Evolutionary conservation across 352 stramenopile species (phyloP).

Genomic region (Ophiocytium majus): DNA sequence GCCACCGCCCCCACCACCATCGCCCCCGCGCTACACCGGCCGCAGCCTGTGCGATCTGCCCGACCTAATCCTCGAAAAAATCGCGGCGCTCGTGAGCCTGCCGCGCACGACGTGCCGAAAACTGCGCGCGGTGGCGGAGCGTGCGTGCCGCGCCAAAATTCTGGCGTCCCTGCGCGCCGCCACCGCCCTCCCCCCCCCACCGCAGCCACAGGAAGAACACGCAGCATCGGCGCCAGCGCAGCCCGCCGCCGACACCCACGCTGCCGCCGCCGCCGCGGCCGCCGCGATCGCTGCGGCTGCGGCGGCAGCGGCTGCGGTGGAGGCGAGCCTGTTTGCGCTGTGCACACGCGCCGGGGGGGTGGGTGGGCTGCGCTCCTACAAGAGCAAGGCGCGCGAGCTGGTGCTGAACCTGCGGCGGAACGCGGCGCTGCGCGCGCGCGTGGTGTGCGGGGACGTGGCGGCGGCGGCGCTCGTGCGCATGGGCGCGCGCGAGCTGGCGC

Average conservation of each 20-base stretch:
- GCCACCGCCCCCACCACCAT: not conserved
- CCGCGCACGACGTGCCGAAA: not conserved
- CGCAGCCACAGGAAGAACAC: not conserved
- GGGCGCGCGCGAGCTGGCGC: not conserved
- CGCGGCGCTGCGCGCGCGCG: not conserved
- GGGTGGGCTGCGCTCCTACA: not conserved
- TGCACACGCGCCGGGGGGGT: not conserved
- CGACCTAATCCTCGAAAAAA: not conserved
- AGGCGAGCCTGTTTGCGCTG: not conserved
- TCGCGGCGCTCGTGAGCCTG: not conserved
- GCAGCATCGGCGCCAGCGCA: not conserved
- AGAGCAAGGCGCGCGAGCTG: not conserved
- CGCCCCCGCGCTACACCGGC: not conserved
- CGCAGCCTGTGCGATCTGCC: not conserved
- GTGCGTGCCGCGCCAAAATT: not conserved
- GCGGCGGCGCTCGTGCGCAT: not conserved
- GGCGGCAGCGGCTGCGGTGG: not conserved
- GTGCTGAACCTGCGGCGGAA: constrained; percentile 18
- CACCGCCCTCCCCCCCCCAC: not conserved
- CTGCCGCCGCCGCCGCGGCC: no score
- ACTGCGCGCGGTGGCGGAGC: not conserved
- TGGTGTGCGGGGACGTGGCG: not conserved
- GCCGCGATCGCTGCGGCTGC: not conserved
- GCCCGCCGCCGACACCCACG: no score
- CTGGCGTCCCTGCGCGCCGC: not conserved